Evolutionary conservation across 345 rosid genomes (phyloP), one percentile per base, ranked within the genome.

Genomic region (Passiflora organensis): DNA sequence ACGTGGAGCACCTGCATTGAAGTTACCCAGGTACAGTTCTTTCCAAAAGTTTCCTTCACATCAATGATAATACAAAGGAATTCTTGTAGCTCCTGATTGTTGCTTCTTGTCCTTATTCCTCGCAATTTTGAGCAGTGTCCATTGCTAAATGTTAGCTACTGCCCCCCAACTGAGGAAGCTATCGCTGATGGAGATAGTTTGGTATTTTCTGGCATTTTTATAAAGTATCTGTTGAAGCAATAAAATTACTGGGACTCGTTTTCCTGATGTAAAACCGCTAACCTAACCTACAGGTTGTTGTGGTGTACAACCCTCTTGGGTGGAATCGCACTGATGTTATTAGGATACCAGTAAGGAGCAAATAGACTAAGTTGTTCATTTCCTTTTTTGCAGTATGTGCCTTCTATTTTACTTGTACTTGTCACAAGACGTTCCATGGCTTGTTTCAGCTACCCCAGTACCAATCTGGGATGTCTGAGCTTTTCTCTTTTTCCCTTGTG

Each of bases 1-100:
- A 66, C 78, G 82, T 42, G 50, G 68, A 60, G 48, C 62, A 28
- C 68, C 74, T 60, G 72, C 53, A 25, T 39, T 16, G 32, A 57
- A 65, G 43, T 86, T 62, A 72, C 68, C 65, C 95, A 90, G 83
- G 97, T 78, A 58, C 24, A 32, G 23, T 53, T 22, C 24, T n/a
- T 43, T 15, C n/a, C n/a, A n/a, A 6, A 10, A 12, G 5, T 48
- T 18, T 50, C 37, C 20, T 32, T 32, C 1, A 3, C 5, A 6
- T 41, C 43, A 12, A 41, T 9, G 43, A 6, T 6, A 6, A 39
- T 10, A 13, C 4, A 10, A 39, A 10, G n/a, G 14, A 41, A 6
- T 11, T 6, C 6, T 41, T 41, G 14, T 41, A 11, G 13, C 5
- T 15, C 43, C 1, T 5, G 0, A 41, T 4, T 6, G 43, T n/a